A percentile compares a stretch with the other conserved stretches of the same genome.
Conservation (phyloP, 108 stramenopile species). For the Cyclotella kingstonii region DNA sequence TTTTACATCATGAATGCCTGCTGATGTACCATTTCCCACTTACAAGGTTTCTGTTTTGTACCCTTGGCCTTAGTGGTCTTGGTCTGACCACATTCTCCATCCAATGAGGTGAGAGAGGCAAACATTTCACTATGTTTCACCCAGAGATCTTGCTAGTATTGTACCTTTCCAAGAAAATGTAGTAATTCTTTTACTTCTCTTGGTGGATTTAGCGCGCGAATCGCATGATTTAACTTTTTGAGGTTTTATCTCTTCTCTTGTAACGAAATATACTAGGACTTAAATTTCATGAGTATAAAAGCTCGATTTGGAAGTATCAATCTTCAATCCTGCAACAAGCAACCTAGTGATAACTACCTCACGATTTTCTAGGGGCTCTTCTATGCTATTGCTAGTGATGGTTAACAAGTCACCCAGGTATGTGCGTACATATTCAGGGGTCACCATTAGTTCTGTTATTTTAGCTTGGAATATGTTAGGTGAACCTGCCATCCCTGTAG, state of each 20-base stretch:
- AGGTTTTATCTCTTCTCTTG: constrained; percentile 22
- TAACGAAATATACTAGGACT: constrained; percentile 28
- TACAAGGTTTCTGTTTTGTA: background rate
- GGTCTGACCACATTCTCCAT: constrained; percentile 5
- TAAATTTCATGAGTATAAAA: constrained; percentile 16
- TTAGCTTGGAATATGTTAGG: constrained; percentile 46
- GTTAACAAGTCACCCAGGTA: constrained; percentile 48
- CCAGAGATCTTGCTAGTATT: constrained; percentile 59
- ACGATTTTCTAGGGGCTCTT: constrained; percentile 36
- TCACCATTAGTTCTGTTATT: constrained; percentile 31
- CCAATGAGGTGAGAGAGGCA: constrained; percentile 40
- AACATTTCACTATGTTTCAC: constrained; percentile 31
- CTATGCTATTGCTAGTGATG: constrained; percentile 10
- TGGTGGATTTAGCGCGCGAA: constrained; percentile 23
- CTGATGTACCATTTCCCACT: constrained; percentile 9
- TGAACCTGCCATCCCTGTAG: constrained; percentile 39
- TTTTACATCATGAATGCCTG: constrained; percentile 7
- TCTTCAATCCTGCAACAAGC: constrained; percentile 11
- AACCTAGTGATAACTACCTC: constrained; percentile 21
- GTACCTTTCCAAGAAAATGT: constrained; percentile 40
- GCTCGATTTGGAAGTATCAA: constrained; percentile 11
- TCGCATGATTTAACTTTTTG: constrained; percentile 41
- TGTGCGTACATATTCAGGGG: constrained; percentile 20
- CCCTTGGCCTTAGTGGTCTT: constrained; percentile 5
- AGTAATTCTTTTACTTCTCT: constrained; percentile 22